Percentiles rank a stretch among this genome's conserved stretches.
Evolutionary conservation across 495 filamentous ascomycete species (phyloP).

Genomic region (Hypoxylon intermedium): DNA sequence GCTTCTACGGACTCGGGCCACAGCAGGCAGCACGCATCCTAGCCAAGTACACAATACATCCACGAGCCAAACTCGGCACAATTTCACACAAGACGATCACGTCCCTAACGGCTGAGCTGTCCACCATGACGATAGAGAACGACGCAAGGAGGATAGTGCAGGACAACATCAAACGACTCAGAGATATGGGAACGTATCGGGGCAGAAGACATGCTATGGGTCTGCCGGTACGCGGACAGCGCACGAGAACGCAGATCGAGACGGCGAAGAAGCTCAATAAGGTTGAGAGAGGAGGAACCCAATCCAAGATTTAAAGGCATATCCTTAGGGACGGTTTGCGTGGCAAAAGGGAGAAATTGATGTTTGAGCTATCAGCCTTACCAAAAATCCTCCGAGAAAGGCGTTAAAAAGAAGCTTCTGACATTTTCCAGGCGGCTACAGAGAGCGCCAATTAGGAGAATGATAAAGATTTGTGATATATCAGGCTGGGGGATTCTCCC

Average conservation of each 20-base stretch:
- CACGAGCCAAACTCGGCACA: conserved; percentile 73
- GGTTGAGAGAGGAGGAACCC: conserved; percentile 68
- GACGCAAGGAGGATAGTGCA: conserved; percentile 76
- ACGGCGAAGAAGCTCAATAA: conserved; percentile 81
- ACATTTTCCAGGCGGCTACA: background rate
- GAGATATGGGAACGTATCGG: conserved; percentile 90
- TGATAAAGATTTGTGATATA: conserved; percentile 5
- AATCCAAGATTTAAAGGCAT: conserved; percentile 32
- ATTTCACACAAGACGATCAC: conserved; percentile 75
- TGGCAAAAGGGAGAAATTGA: background rate
- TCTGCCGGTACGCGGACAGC: conserved; percentile 86
- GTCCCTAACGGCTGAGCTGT: conserved; percentile 81
- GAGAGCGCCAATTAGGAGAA: background rate
- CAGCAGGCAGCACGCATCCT: conserved; percentile 74
- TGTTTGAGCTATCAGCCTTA: background rate
- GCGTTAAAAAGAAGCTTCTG: conserved; percentile 7
- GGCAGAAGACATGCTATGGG: conserved; percentile 90
- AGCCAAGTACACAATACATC: conserved; percentile 86
- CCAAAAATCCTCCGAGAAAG: conserved; percentile 2
- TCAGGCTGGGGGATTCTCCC: conserved; percentile 9
- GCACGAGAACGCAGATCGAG: conserved; percentile 81
- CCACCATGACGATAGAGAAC: conserved; percentile 92
- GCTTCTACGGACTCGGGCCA: conserved; percentile 88
- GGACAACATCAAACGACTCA: conserved; percentile 85
- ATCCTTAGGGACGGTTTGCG: background rate